Percentiles rank a stretch among this genome's conserved stretches.
These are phyloP conservation scores for Auriscalpium orientale DNA, from an alignment of 768 basidiomycete genomes.

Conservation along the genomic window DNA sequence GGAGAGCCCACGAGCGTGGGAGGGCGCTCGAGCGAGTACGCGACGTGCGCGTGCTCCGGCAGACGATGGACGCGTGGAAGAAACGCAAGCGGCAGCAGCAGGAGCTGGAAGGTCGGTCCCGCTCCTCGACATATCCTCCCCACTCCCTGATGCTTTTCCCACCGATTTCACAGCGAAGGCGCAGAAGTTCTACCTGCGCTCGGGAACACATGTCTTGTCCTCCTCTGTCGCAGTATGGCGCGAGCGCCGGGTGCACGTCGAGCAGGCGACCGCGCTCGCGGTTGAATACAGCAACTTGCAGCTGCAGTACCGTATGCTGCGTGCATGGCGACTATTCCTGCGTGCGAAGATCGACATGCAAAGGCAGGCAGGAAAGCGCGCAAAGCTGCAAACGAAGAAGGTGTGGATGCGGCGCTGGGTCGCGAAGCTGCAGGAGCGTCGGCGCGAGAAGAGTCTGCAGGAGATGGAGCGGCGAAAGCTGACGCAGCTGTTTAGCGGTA, in stretches of 20 bases:
- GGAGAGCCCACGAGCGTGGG: constrained; percentile 64
- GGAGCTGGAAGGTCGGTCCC: constrained; percentile 38
- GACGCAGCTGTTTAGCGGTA: constrained; percentile 30
- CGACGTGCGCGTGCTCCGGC: constrained; percentile 36
- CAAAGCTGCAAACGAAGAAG: constrained; percentile 43
- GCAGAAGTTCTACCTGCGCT: constrained; percentile 39
- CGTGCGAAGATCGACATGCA: constrained; percentile 40
- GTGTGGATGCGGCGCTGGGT: constrained; percentile 43
- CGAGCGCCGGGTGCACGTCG: constrained; percentile 33
- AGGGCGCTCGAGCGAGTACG: constrained; percentile 47
- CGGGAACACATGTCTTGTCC: constrained; percentile 31
- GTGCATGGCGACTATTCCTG: constrained; percentile 50
- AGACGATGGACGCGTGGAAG: constrained; percentile 45
- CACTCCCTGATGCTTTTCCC: not conserved
- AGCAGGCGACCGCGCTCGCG: constrained; percentile 41
- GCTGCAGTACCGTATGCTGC: constrained; percentile 33
- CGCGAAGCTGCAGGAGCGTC: constrained; percentile 35
- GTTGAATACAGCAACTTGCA: constrained; percentile 38
- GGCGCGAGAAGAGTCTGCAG: constrained; percentile 37
- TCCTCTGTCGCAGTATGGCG: constrained; percentile 40
- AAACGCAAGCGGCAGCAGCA: constrained; percentile 32
- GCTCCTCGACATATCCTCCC: not conserved
- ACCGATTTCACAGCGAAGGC: constrained; percentile 34
- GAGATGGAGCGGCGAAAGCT: constrained; percentile 34
- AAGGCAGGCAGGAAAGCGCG: constrained; percentile 48